Percentiles rank a stretch among this genome's conserved stretches.
Evolutionary conservation across 2,329 filamentous ascomycete species (phyloP).

Genomic region (Dothistroma pini): DNA sequence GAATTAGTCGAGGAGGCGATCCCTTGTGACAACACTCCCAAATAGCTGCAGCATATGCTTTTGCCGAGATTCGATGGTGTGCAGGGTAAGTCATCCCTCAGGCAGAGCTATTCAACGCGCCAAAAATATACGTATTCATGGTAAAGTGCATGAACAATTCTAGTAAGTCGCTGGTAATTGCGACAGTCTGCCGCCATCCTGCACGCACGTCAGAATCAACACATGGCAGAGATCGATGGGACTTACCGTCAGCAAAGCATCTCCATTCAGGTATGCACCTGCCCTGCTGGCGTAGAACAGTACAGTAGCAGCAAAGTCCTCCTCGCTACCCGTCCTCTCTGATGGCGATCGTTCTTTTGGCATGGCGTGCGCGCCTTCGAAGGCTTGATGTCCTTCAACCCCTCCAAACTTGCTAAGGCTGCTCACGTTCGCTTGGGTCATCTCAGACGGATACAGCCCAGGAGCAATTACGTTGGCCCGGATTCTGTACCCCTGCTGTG

Average conservation of each 20-base stretch:
- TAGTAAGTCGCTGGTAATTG: slow-evolving; percentile 1
- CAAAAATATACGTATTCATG: not conserved
- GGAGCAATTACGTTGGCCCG: slow-evolving; percentile 51
- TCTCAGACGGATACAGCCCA: slow-evolving; percentile 31
- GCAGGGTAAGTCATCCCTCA: not conserved
- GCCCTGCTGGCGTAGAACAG: slow-evolving; percentile 58
- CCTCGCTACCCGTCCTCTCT: slow-evolving; percentile 56
- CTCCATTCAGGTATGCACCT: slow-evolving; percentile 1
- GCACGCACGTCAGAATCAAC: not conserved
- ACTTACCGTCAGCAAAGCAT: not conserved
- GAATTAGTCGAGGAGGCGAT: too few species aligned
- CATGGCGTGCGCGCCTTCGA: slow-evolving; percentile 53
- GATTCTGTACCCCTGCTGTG: slow-evolving; percentile 40
- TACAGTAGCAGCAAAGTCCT: slow-evolving; percentile 63
- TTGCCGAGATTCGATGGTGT: not conserved
- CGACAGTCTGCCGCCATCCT: slow-evolving; percentile 1
- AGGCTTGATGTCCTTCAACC: slow-evolving; percentile 26
- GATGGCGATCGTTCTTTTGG: slow-evolving; percentile 49
- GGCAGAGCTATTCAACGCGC: not conserved
- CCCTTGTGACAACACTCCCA: not conserved
- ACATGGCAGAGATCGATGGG: not conserved
- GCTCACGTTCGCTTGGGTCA: slow-evolving; percentile 23
- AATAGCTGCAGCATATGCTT: not conserved
- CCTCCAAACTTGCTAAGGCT: slow-evolving; percentile 23
- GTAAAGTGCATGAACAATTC: not conserved